Conservation (phyloP, 768 basidiomycete genomes). For the Macrolepiota dolichaula region DNA sequence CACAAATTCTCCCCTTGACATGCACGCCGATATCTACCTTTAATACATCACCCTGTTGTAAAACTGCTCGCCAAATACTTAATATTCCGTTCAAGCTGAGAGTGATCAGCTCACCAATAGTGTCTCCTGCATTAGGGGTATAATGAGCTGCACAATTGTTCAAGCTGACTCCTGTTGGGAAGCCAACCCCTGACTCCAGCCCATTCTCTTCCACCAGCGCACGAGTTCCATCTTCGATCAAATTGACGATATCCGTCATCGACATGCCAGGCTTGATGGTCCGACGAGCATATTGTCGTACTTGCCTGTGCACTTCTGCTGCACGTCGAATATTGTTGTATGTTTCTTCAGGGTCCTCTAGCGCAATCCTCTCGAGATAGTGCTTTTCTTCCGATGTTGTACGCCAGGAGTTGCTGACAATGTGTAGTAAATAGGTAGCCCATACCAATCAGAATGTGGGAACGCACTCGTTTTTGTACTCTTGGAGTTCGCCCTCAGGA, state of each 20-base stretch:
- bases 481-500: conserved; percentile 88
- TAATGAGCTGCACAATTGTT: conserved; percentile 98
- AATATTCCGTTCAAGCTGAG: not conserved
- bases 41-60: conserved; percentile 81
- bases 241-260: conserved; percentile 90
- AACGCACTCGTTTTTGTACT: conserved; percentile 89
- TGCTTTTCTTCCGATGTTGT: conserved; percentile 90
- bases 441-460: not conserved
- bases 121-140: conserved; percentile 93
- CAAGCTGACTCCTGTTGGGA: conserved; percentile 92
- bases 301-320: conserved; percentile 95
- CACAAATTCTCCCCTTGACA: conserved; percentile 90
- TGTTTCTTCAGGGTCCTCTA: conserved; percentile 79
- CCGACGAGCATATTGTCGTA: conserved; percentile 77
- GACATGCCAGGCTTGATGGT: conserved; percentile 89
- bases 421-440: conserved; percentile 5
- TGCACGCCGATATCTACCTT: conserved; percentile 99
- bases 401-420: conserved; percentile 75
- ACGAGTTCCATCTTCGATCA: conserved; percentile 89
- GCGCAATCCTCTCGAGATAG: conserved; percentile 70
- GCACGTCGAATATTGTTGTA: conserved; percentile 90
- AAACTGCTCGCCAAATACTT: conserved; percentile 43
- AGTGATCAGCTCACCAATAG: conserved; percentile 47
- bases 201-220: conserved; percentile 91
- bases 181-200: conserved; percentile 83